Base-by-base conservation (phyloP, 129 eudicot genomes). In the Escallonia rubra region DNA sequence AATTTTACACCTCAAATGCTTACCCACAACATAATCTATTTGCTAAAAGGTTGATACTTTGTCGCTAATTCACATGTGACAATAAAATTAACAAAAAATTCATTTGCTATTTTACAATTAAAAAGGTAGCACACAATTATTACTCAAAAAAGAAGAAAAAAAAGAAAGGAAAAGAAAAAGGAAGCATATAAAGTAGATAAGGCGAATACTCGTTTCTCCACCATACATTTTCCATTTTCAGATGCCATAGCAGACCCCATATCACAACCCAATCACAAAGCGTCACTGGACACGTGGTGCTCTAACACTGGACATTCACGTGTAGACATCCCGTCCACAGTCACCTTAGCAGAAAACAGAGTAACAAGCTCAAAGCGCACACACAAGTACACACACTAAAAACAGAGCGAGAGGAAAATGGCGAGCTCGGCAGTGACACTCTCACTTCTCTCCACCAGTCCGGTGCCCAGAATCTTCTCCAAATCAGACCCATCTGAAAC, bases 381-480 rank as follows among this genome's bases (percentile, higher is more conserved):
- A 1, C 34, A 23, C 1, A 23, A 23, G 34, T 2, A 41, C 59
- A 39, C 52, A 50, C 41, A 15, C 46, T 4, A 14, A 41, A 56
- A 9, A 40, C 47, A 65, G 57, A 48, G 60, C 5, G 40, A 73
- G 43, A 7, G 43, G 61, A 55, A 67, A 68, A 81, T 76, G 82
- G 82, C 79, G 69, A 60, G 57, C 54, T 64, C 78, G 40, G 43
- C 71, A 41, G 15, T 49, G 47, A 15, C 73, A 61, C 68, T 66
- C 61, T 66, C 83, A 14, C 67, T 64, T 40, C 67, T 74, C 10
- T 61, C 74, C 54, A 50, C 61, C 4, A 70, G 52, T 70, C 64
- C 71, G 45, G 71, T 65, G 34, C 81, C 89, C 62, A 84, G 68
- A 41, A 7, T 57, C 8, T 62, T 49, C 7, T 63, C n/a, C 6